phyloP scores from a whole-genome alignment of 169 alveolate genomes.

The Plasmodium knowlesi region DNA sequence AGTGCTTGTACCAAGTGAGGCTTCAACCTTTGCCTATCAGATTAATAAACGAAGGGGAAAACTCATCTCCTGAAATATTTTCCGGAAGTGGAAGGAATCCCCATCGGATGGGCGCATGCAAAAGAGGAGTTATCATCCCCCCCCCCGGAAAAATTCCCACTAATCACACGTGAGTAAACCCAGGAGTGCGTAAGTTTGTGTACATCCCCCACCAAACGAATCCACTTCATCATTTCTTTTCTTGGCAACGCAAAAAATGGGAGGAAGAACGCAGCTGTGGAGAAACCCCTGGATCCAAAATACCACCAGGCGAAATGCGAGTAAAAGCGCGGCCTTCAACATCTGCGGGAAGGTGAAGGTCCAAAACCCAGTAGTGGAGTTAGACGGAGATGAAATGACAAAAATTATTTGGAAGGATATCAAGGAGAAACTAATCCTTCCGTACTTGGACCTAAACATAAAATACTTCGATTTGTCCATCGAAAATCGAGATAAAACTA shows the following conservation, averaged over 20 bases:
- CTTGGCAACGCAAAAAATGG: neutral
- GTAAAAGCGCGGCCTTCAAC: conserved; percentile 17
- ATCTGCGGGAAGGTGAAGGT: conserved; percentile 47
- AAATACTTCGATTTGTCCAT: conserved; percentile 93
- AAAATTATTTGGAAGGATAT: conserved; percentile 93
- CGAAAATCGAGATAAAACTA: conserved; percentile 92
- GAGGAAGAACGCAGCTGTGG: neutral
- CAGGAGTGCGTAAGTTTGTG: neutral
- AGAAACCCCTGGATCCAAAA: neutral
- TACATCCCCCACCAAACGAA: neutral
- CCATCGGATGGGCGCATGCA: neutral
- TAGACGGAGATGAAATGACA: conserved; percentile 98
- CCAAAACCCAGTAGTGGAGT: conserved; percentile 91
- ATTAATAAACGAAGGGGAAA: neutral
- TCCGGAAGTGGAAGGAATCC: neutral
- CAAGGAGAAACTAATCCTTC: conserved; percentile 92
- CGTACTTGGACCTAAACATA: conserved; percentile 92
- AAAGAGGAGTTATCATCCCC: neutral
- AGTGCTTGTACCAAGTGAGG: neutral
- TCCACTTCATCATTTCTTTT: neutral
- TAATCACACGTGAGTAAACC: neutral
- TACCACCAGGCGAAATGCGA: neutral
- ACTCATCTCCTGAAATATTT: neutral
- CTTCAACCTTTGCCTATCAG: neutral
- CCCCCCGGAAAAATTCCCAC: neutral